Evolutionary conservation across 352 stramenopile species (phyloP).

Genomic region (Peronospora belbahrii): DNA sequence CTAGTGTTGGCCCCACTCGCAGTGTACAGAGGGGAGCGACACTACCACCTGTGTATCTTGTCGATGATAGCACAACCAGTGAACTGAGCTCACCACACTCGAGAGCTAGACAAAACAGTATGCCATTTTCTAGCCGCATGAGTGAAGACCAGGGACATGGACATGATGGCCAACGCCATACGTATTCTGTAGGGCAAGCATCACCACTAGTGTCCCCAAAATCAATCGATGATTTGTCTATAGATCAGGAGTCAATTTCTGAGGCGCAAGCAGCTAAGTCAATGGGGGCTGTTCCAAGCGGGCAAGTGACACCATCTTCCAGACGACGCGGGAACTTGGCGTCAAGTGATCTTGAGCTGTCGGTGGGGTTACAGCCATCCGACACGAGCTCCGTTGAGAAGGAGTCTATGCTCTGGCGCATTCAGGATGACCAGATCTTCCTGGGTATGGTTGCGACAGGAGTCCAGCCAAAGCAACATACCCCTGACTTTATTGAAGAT

Average conservation of each 20-base stretch:
- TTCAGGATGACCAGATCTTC: conserved; percentile 96
- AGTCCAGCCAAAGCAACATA: conserved; percentile 91
- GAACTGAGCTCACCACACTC: conserved; percentile 39
- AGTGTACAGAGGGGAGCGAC: conserved; percentile 12
- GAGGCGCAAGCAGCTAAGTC: conserved; percentile 12
- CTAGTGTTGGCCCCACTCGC: conserved; percentile 3
- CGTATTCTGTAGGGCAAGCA: conserved; percentile 11
- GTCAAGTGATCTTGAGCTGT: conserved; percentile 50
- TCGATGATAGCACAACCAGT: conserved; percentile 57
- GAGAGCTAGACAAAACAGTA: conserved; percentile 10
- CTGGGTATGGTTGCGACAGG: conserved; percentile 93
- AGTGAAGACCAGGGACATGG: conserved; percentile 24
- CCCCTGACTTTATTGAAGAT: conserved; percentile 93
- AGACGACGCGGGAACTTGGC: conserved; percentile 21
- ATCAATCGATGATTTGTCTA: conserved; percentile 19
- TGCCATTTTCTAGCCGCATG: conserved; percentile 28
- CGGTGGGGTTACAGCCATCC: conserved; percentile 35
- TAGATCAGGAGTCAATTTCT: conserved; percentile 14
- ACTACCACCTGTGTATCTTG: conserved; percentile 71
- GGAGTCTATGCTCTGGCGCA: conserved; percentile 65
- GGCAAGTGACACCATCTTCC: conserved; percentile 20
- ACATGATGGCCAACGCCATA: conserved; percentile 10
- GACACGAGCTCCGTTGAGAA: conserved; percentile 47
- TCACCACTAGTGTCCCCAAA: conserved; percentile 26
- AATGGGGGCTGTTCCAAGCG: conserved; percentile 16